Evolutionary conservation across 148 eudicot species (phyloP).

Genomic region (Vaccinium darrowii): DNA sequence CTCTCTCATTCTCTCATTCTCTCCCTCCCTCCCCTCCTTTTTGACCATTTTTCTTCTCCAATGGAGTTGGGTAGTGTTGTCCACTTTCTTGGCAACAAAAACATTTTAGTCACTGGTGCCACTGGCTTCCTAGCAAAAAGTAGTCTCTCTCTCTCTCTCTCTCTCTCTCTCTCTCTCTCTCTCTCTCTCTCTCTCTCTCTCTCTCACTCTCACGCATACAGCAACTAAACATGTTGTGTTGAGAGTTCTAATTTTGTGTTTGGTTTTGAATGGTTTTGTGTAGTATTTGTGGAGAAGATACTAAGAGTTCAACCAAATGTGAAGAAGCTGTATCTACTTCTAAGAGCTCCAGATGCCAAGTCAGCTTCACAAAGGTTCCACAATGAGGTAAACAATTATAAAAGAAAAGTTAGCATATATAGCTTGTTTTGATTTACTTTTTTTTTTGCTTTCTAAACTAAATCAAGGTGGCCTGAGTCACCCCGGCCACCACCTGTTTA

Average conservation of each 20-base stretch:
- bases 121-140: slow-evolving; percentile 48
- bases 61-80: slow-evolving; percentile 52
- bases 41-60: neutral
- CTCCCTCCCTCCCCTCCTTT: neutral
- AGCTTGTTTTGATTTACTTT: neutral
- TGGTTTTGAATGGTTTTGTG: neutral
- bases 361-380: slow-evolving; percentile 9
- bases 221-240: no score
- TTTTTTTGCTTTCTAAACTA: no score
- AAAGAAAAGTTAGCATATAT: neutral
- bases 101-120: slow-evolving; percentile 33
- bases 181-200: slow-evolving; percentile 12
- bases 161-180: neutral
- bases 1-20: neutral
- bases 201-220: neutral
- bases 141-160: slow-evolving; percentile 13
- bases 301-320: slow-evolving; percentile 38
- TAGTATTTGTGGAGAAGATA: slow-evolving; percentile 34
- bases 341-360: slow-evolving; percentile 25
- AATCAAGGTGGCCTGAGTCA: no score
- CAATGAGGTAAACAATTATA: neutral
- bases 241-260: neutral
- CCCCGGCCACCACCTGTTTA: no score
- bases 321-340: slow-evolving; percentile 32
- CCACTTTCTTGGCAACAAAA: slow-evolving; percentile 44